A percentile compares a stretch with the other conserved stretches of the same genome.
These are phyloP conservation scores for Podospora pseudopauciseta DNA, from an alignment of 495 filamentous ascomycete genomes.

Conservation along the genomic window DNA sequence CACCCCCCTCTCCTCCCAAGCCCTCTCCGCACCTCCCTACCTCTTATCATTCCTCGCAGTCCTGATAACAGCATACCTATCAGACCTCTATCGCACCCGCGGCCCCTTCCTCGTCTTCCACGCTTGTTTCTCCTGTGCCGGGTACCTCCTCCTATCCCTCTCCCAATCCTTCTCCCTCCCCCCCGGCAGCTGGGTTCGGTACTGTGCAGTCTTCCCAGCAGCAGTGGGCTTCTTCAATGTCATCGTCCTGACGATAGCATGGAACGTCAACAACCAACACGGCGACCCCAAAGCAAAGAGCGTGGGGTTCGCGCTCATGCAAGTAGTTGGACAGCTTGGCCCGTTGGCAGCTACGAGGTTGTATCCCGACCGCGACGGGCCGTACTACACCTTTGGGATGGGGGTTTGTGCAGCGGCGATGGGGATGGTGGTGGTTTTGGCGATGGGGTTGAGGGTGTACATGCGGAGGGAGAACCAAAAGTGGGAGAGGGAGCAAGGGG, in stretches of 20 bases:
- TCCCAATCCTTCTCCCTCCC: conserved; percentile 23
- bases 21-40: conserved; percentile 74
- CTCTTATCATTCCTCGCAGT: conserved; percentile 69
- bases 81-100: conserved; percentile 63
- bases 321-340: conserved; percentile 66
- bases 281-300: conserved; percentile 55
- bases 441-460: conserved; percentile 51
- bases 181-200: conserved; percentile 44
- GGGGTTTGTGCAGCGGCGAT: conserved; percentile 64
- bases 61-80: conserved; percentile 64
- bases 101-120: conserved; percentile 59
- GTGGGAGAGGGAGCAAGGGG: conserved; percentile 42
- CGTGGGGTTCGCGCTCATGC: conserved; percentile 69
- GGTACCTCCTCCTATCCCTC: conserved; percentile 59
- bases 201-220: conserved; percentile 67
- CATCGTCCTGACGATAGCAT: conserved; percentile 70
- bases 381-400: conserved; percentile 63
- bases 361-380: conserved; percentile 60
- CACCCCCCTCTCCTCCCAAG: conserved; percentile 65
- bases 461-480: conserved; percentile 61
- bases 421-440: conserved; percentile 58
- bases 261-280: conserved; percentile 71
- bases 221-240: conserved; percentile 66
- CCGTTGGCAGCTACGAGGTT: conserved; percentile 70
- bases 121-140: conserved; percentile 55